A percentile compares a stretch with the other conserved stretches of the same genome.
These are phyloP conservation scores for Nepenthes mirabilis DNA, from an alignment of 148 eudicot species.

Conservation along the genomic window DNA sequence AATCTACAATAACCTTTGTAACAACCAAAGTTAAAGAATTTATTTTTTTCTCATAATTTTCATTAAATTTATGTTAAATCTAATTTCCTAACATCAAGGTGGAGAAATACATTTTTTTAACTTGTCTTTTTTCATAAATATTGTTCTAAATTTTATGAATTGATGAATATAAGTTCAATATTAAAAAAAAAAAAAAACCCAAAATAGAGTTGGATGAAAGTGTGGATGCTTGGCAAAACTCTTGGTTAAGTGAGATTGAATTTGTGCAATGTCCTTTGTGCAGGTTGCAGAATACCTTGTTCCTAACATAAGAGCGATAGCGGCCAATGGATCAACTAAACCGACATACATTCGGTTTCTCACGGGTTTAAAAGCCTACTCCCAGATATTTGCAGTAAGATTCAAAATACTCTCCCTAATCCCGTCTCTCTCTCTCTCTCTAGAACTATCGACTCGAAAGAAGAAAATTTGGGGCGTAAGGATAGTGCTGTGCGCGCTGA, in stretches of 20 bases:
- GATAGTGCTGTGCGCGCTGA: too few species aligned
- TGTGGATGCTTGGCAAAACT: not conserved
- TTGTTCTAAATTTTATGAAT: too few species aligned
- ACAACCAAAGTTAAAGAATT: too few species aligned
- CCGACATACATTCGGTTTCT: conserved; percentile 83
- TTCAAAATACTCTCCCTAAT: not conserved
- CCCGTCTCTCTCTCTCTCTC: not conserved
- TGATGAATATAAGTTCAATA: too few species aligned
- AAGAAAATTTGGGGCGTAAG: not conserved
- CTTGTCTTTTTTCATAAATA: too few species aligned
- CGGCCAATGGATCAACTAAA: conserved; percentile 64
- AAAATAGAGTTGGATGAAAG: too few species aligned
- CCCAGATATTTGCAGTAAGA: conserved; percentile 65
- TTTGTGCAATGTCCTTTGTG: conserved; percentile 2
- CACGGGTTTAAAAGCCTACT: conserved; percentile 92
- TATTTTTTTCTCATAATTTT: too few species aligned
- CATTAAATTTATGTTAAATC: too few species aligned
- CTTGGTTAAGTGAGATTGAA: not conserved
- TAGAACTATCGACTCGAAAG: not conserved
- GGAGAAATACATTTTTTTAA: too few species aligned
- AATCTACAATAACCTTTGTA: too few species aligned
- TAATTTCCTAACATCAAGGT: too few species aligned
- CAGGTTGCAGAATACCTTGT: conserved; percentile 92
- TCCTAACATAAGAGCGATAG: conserved; percentile 69
- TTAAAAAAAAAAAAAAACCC: too few species aligned